Evolutionary conservation across 108 stramenopile species (phyloP).

Genomic region (Nitzschia palea): DNA sequence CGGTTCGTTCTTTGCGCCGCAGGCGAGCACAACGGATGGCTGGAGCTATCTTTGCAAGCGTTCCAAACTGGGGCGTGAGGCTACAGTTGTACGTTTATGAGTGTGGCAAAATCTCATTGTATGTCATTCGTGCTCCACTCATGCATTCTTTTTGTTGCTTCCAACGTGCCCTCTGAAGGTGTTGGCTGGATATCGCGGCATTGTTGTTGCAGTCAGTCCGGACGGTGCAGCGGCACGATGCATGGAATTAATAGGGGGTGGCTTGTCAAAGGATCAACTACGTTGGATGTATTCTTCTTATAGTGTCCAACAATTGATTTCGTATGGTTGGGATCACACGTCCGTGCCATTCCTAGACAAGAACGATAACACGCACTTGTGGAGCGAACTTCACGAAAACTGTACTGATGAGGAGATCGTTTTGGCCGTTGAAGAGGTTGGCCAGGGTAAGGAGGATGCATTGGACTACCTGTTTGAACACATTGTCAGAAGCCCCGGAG

Average conservation of each 20-base stretch:
- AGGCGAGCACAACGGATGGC: conserved; percentile 12
- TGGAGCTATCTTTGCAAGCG: background rate
- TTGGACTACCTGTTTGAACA: conserved; percentile 7
- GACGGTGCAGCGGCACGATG: conserved; percentile 8
- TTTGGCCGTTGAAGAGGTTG: background rate
- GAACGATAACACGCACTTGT: conserved; percentile 5
- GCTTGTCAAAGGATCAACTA: conserved; percentile 21
- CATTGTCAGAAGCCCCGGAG: conserved; percentile 2
- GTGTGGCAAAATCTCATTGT: no score
- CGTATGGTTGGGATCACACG: conserved; percentile 1
- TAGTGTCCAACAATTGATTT: conserved; percentile 3
- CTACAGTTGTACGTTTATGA: background rate
- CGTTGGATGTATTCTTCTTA: conserved; percentile 28
- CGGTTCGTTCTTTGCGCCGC: background rate
- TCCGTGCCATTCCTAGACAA: conserved; percentile 7
- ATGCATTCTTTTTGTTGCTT: no score
- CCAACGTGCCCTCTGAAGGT: no score
- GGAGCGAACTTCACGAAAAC: conserved; percentile 8
- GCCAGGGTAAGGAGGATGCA: background rate
- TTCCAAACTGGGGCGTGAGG: background rate
- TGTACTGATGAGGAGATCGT: conserved; percentile 15
- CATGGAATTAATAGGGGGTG: conserved; percentile 3
- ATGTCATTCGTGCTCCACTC: no score
- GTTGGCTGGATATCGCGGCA: background rate
- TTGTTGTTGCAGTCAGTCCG: background rate